Conservation (phyloP, 345 rosid genomes). For the Gossypium anomalum region DNA sequence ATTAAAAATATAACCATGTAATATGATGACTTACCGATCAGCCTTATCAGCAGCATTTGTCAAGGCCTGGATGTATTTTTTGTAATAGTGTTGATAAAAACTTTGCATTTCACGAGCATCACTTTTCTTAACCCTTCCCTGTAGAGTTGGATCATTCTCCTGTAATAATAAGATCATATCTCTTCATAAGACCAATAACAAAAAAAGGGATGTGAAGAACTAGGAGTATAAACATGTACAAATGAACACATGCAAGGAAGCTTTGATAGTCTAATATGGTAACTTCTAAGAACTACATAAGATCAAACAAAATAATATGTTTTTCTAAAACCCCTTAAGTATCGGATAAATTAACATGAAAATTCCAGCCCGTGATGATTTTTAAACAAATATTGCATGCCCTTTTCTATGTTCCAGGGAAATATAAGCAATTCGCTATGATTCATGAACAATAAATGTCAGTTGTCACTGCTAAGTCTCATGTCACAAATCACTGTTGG, state of each 20-base stretch:
- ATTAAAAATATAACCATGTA: background rate
- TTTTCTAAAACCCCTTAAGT: background rate
- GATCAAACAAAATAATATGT: background rate
- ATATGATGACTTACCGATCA: constrained; percentile 54
- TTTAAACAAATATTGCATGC: background rate
- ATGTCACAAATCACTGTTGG: background rate
- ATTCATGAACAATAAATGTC: no score
- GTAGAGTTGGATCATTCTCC: constrained; percentile 82
- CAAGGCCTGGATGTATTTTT: constrained; percentile 83
- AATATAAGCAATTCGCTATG: background rate
- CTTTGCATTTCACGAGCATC: constrained; percentile 95
- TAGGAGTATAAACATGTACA: background rate
- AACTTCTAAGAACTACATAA: background rate
- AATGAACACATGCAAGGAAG: background rate
- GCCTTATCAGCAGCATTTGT: constrained; percentile 92
- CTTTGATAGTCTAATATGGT: background rate
- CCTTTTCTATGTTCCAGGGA: background rate
- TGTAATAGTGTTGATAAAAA: constrained; percentile 81
- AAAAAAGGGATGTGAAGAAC: background rate
- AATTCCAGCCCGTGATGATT: background rate
- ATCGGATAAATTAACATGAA: background rate
- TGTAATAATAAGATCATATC: constrained; percentile 18
- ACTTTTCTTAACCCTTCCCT: constrained; percentile 72
- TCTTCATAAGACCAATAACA: constrained; percentile 1
- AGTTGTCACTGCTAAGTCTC: background rate